Base-by-base conservation (phyloP, 2,329 filamentous ascomycete genomes). In the Massarina eburnea region DNA sequence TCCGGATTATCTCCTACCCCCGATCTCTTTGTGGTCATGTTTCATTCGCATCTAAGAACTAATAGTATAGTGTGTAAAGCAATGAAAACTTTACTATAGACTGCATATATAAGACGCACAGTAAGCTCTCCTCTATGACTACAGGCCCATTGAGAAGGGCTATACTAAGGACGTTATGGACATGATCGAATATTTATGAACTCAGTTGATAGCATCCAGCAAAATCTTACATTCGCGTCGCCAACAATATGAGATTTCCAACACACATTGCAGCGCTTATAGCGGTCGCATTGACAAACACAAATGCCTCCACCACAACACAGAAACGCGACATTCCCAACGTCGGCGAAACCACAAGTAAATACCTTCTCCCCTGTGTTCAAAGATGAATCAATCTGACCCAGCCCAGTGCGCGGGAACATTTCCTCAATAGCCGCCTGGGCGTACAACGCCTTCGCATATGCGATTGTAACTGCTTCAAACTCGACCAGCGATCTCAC, bases 401-500 rank as follows among this genome's bases (percentile, higher is more conserved):
- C 4, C n/a, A 27, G 22, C n/a, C 17, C 32, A 49, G 46, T 45
- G 38, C 39, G 34, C 22, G 46, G 46, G 32, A 45, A 49, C 27
- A 39, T 49, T 20, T 42, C 37, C 26, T 40, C 39, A 6, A 43
- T 50, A 17, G 35, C 41, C 14, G 46, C 47, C 8, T 50, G 47
- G 47, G 38, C 47, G 3, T 40, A 40, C 22, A 35, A 43, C 14
- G 34, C 47, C 14, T 43, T 50, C 29, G 47, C 47, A 33, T 43
- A 50, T 35, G 35, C 33, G 8, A 39, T 33, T n/a, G 39, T 43
- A n/a, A 36, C 33, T 21, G 34, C 34, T 22, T 46, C 47, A 4
- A 50, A 50, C 35, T 40, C n/a, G 15, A 50, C 39, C 19, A 26
- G 32, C 18, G 43, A 50, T 22, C 43, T 50, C 6, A 24, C 39